Conservation (phyloP, 768 basidiomycete species). For the Cubamyces sp. region DNA sequence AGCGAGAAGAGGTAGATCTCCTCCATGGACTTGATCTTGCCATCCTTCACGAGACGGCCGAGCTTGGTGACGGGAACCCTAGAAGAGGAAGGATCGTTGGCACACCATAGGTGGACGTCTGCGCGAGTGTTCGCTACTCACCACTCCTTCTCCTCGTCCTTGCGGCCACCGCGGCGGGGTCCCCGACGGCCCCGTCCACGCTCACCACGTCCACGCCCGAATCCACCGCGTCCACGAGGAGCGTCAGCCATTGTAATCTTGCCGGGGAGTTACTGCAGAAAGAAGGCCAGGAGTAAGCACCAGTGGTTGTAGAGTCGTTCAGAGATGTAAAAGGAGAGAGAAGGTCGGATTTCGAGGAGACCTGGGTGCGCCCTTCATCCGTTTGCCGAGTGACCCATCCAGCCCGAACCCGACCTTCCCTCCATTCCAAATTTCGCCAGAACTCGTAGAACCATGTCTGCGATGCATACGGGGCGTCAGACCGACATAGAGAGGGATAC, state of each 20-base stretch:
- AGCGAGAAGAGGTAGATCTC: constrained; percentile 99
- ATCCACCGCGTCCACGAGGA: constrained; percentile 80
- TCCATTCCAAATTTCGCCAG: neutral
- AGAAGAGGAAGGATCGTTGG: neutral
- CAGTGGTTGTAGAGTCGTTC: constrained; percentile 15
- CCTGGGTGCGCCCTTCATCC: constrained; percentile 20
- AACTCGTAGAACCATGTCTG: neutral
- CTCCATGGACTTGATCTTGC: constrained; percentile 99
- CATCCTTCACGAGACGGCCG: constrained; percentile 98
- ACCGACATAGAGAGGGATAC: constrained; percentile 31
- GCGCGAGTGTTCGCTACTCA: constrained; percentile 42
- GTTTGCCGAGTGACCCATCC: constrained; percentile 17
- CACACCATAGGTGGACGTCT: constrained; percentile 7
- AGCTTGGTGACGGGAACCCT: constrained; percentile 99
- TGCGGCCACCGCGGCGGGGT: constrained; percentile 94
- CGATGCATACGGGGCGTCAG: neutral
- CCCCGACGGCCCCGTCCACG: constrained; percentile 69
- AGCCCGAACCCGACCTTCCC: constrained; percentile 7
- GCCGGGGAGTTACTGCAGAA: constrained; percentile 27
- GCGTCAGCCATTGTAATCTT: constrained; percentile 75
- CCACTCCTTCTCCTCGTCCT: constrained; percentile 99
- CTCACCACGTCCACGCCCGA: constrained; percentile 85
- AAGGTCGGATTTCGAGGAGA: neutral
- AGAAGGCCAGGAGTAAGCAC: constrained; percentile 25
- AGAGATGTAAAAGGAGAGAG: constrained; percentile 1